These are phyloP conservation scores for Debaryomyces tyrocola DNA, from an alignment of 805 yeast genomes.

Conservation along the genomic window DNA sequence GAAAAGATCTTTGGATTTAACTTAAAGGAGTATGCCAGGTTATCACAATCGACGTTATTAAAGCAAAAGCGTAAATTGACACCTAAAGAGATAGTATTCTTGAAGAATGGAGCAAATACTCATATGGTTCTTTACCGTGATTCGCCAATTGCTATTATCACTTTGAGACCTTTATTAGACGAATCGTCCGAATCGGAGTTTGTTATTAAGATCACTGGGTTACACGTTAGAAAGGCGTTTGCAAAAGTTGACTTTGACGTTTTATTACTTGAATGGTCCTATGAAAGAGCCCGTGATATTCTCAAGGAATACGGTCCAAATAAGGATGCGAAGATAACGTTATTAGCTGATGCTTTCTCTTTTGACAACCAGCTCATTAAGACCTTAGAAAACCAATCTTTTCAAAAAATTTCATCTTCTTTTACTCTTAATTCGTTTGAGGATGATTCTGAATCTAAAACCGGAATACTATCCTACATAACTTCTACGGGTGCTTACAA, in stretches of 20 bases:
- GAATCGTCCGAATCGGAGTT: constrained; percentile 41
- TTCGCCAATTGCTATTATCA: constrained; percentile 67
- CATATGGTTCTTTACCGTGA: constrained; percentile 61
- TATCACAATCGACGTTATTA: constrained; percentile 18
- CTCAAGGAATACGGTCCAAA: constrained; percentile 29
- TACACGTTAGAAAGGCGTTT: constrained; percentile 70
- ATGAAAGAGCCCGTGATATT: constrained; percentile 44
- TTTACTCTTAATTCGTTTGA: constrained; percentile 30
- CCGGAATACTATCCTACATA: constrained; percentile 1
- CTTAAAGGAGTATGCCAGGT: constrained; percentile 45
- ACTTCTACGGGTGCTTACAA: constrained; percentile 9
- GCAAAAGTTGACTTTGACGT: constrained; percentile 60
- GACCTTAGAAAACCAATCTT: constrained; percentile 43
- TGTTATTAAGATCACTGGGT: constrained; percentile 53
- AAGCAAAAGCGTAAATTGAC: constrained; percentile 16
- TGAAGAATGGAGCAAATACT: constrained; percentile 45
- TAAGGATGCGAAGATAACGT: constrained; percentile 30
- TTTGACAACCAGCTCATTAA: constrained; percentile 46
- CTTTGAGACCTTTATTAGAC: constrained; percentile 43
- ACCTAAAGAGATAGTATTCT: constrained; percentile 24
- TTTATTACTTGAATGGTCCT: constrained; percentile 64
- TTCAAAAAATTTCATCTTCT: constrained; percentile 32
- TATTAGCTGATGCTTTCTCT: constrained; percentile 51
- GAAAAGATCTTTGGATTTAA: constrained; percentile 51
- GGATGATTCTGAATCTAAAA: neutral